A percentile compares a stretch with the other conserved stretches of the same genome.
These are phyloP conservation scores for Omphalotus olearius DNA, from an alignment of 1,284 basidiomycete genomes.

Conservation along the genomic window DNA sequence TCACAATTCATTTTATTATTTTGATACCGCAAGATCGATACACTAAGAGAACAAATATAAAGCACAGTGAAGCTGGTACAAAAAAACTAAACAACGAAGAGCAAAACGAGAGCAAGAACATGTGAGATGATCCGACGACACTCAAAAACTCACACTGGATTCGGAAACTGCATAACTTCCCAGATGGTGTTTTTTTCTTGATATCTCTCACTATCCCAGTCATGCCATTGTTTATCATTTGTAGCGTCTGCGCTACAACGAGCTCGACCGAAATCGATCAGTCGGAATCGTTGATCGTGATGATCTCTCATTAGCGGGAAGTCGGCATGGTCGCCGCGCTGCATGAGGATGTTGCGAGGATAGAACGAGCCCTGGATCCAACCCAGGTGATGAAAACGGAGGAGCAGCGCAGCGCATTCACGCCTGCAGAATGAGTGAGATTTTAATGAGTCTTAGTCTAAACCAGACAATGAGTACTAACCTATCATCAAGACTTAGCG, in stretches of 20 bases:
- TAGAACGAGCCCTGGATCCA: slow-evolving; percentile 17
- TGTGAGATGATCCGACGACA: too few species aligned
- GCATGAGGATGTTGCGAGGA: slow-evolving; percentile 41
- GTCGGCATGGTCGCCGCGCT: slow-evolving; percentile 38
- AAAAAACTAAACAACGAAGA: too few species aligned
- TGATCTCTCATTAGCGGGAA: slow-evolving; percentile 25
- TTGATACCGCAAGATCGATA: too few species aligned
- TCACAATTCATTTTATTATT: too few species aligned
- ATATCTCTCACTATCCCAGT: slow-evolving; percentile 2
- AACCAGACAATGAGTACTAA: slow-evolving; percentile 15
- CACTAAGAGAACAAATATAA: too few species aligned
- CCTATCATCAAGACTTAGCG: slow-evolving; percentile 32
- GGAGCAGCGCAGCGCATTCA: slow-evolving; percentile 10
- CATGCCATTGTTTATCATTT: not conserved
- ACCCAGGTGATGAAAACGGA: slow-evolving; percentile 8
- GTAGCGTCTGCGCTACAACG: not conserved
- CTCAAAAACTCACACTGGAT: not conserved
- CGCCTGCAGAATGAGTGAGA: not conserved
- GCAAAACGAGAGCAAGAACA: too few species aligned
- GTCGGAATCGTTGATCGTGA: slow-evolving; percentile 35
- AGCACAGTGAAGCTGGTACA: too few species aligned
- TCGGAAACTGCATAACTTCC: not conserved
- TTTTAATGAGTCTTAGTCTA: too few species aligned
- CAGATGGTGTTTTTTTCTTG: slow-evolving; percentile 1
- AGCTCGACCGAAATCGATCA: slow-evolving; percentile 48